Conservation (phyloP, 2,329 filamentous ascomycete genomes). For the Ceratocystis huliohia region DNA sequence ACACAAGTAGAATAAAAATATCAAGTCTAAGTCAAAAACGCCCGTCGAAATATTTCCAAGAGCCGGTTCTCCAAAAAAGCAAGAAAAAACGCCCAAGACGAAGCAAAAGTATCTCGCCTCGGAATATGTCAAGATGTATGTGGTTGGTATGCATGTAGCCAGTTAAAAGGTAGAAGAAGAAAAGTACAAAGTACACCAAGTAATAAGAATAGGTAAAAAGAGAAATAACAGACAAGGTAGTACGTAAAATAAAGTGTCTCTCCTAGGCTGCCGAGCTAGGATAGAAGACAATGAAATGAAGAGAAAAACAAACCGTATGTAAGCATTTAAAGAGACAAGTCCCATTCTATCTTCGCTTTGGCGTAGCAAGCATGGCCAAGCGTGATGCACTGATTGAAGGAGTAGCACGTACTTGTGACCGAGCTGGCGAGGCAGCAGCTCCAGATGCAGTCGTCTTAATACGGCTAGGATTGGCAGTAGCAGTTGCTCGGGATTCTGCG, state of each 20-base stretch:
- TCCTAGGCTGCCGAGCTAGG: no score
- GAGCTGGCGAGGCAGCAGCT: not conserved
- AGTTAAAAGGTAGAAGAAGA: not conserved
- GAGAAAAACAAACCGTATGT: not conserved
- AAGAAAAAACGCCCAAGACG: not conserved
- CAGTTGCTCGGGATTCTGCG: not conserved
- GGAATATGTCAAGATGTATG: not conserved
- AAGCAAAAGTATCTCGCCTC: not conserved
- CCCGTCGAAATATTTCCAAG: not conserved
- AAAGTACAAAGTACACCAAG: not conserved
- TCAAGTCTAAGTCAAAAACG: not conserved
- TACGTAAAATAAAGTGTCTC: not conserved
- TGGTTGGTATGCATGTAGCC: not conserved
- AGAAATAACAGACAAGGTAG: not conserved
- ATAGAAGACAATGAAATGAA: not conserved
- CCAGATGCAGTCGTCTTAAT: constrained; percentile 2
- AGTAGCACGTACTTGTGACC: constrained; percentile 3
- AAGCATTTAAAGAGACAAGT: not conserved
- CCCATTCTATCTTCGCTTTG: constrained; percentile 13
- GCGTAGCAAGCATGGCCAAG: constrained; percentile 15
- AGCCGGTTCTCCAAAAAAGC: not conserved
- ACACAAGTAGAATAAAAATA: not conserved
- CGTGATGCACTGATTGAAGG: constrained; percentile 15
- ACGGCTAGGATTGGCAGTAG: not conserved
- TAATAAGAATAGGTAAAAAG: not conserved